phyloP scores from a whole-genome alignment of 1,139 yeast genomes.

The Taphrina deformans region DNA sequence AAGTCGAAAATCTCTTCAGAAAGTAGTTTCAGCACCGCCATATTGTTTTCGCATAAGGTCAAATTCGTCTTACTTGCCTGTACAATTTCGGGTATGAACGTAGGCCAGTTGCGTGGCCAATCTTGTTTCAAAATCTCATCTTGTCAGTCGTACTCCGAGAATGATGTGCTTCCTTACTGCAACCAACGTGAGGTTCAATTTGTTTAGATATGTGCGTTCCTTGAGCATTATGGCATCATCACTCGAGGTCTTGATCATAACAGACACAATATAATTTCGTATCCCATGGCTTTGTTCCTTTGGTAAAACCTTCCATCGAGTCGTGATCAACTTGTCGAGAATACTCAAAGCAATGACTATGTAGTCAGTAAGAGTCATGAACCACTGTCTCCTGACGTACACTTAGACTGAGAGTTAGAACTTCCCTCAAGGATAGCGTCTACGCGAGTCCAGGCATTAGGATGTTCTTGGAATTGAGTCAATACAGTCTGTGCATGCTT shows the following conservation, averaged over 20 bases:
- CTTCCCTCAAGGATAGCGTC: slow-evolving; percentile 83
- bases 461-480: slow-evolving; percentile 88
- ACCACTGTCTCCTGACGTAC: slow-evolving; percentile 43
- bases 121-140: slow-evolving; percentile 86
- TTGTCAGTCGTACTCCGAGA: not conserved
- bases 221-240: slow-evolving; percentile 72
- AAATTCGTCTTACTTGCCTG: slow-evolving; percentile 78
- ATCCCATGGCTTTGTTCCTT: slow-evolving; percentile 78
- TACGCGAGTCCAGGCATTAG: slow-evolving; percentile 93
- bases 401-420: slow-evolving; percentile 80
- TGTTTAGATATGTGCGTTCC: slow-evolving; percentile 82
- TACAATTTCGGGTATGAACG: slow-evolving; percentile 90
- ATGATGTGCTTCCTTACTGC: slow-evolving; percentile 34
- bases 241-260: slow-evolving; percentile 90
- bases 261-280: slow-evolving; percentile 85
- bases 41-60: slow-evolving; percentile 95
- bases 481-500: slow-evolving; percentile 78
- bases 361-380: not conserved
- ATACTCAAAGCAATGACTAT: slow-evolving; percentile 74
- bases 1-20: slow-evolving; percentile 96
- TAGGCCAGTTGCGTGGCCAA: slow-evolving; percentile 99
- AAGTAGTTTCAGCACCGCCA: slow-evolving; percentile 82
- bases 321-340: slow-evolving; percentile 82
- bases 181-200: slow-evolving; percentile 89
- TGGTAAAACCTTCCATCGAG: slow-evolving; percentile 92